Conservation (phyloP, 2,329 filamentous ascomycete species). For the Colletotrichum sp. region DNA sequence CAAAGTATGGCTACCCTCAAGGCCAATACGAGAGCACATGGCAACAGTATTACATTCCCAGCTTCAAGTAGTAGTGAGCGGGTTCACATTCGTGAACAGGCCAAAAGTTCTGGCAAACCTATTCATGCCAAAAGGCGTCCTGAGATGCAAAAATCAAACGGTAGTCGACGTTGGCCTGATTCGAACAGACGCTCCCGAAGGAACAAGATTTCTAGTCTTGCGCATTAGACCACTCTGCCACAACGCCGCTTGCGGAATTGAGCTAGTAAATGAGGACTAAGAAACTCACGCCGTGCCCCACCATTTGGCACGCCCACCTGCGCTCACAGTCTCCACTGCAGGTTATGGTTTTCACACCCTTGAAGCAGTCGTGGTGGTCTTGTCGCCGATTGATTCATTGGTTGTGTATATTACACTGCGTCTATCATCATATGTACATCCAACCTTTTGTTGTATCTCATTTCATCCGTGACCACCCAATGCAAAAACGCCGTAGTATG, state of each 20-base stretch:
- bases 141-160: neutral
- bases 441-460: neutral
- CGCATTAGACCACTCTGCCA: slow-evolving; percentile 23
- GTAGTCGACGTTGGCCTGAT: slow-evolving; percentile 14
- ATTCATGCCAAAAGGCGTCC: neutral
- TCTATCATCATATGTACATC: neutral
- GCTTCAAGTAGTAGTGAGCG: too few species aligned
- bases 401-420: neutral
- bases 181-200: slow-evolving; percentile 21
- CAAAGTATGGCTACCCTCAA: too few species aligned
- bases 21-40: too few species aligned
- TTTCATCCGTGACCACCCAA: neutral
- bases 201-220: slow-evolving; percentile 22
- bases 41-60: too few species aligned
- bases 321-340: neutral
- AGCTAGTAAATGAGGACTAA: fast-evolving
- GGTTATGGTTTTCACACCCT: neutral
- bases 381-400: neutral
- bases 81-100: neutral
- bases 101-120: neutral
- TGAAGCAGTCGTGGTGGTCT: neutral
- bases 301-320: neutral
- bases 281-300: neutral
- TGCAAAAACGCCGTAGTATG: slow-evolving; percentile 15
- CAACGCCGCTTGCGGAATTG: neutral